A percentile compares a stretch with the other conserved stretches of the same genome.
Evolutionary conservation across 768 basidiomycete species (phyloP).

Genomic region (Suillus placidus): DNA sequence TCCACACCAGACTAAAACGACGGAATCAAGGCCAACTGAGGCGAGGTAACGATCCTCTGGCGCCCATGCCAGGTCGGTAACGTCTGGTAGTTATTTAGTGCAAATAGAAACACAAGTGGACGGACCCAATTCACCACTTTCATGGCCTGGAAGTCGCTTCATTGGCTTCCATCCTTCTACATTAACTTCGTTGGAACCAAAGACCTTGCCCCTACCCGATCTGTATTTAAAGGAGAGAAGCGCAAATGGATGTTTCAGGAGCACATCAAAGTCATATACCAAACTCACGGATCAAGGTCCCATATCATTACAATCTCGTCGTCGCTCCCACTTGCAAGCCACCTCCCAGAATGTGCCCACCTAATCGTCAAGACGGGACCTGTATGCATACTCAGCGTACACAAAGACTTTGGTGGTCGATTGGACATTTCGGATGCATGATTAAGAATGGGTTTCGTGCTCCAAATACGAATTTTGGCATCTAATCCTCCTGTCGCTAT

Average conservation of each 20-base stretch:
- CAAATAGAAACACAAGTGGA: conserved; percentile 1
- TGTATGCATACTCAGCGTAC: conserved; percentile 91
- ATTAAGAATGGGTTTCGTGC: conserved; percentile 91
- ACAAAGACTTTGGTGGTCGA: conserved; percentile 82
- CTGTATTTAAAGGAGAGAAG: conserved; percentile 41
- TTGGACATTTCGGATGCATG: conserved; percentile 65
- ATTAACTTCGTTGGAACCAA: conserved; percentile 95
- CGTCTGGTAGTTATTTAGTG: conserved; percentile 56
- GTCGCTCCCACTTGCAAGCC: conserved; percentile 95
- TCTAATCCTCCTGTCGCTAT: conserved; percentile 98
- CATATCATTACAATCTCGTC: conserved; percentile 96
- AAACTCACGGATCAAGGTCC: conserved; percentile 90
- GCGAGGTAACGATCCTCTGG: conserved; percentile 91
- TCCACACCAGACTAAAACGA: conserved; percentile 93
- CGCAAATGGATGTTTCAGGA: conserved; percentile 9
- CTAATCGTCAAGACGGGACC: conserved; percentile 90
- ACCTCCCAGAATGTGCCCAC: conserved; percentile 93
- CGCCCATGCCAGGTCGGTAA: conserved; percentile 95
- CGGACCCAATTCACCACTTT: conserved; percentile 67
- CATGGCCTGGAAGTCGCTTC: conserved; percentile 90
- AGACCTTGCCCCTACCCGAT: conserved; percentile 81
- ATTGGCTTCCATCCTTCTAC: conserved; percentile 97
- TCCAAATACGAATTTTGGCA: conserved; percentile 96
- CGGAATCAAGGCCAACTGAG: conserved; percentile 90
- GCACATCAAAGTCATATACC: conserved; percentile 5